These are phyloP conservation scores for Sporothrix luriei DNA, from an alignment of 2,329 filamentous ascomycete species.

Conservation along the genomic window DNA sequence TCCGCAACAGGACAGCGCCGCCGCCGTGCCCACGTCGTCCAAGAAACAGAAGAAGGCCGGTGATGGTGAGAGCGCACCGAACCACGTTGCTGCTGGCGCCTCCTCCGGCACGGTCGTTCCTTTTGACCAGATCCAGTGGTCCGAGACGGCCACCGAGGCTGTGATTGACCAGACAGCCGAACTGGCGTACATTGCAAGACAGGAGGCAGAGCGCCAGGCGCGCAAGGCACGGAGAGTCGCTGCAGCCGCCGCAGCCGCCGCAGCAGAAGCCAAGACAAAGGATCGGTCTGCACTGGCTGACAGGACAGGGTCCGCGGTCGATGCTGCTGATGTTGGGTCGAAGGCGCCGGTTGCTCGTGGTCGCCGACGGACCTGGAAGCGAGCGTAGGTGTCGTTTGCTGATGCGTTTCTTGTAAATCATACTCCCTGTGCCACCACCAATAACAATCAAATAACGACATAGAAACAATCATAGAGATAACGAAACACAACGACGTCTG, in stretches of 20 bases:
- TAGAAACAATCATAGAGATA: conserved; percentile 1
- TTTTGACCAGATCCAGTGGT: conserved; percentile 43
- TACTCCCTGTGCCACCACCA: conserved; percentile 15
- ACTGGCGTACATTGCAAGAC: conserved; percentile 31
- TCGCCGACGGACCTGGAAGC: conserved; percentile 30
- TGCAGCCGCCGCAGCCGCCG: background rate
- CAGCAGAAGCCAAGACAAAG: background rate
- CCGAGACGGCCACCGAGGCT: conserved; percentile 25
- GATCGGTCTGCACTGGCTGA: background rate
- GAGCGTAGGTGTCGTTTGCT: background rate
- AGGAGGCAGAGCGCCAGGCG: conserved; percentile 8
- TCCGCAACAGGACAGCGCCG: conserved; percentile 27
- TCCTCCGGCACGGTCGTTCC: conserved; percentile 39
- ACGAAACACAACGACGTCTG: background rate
- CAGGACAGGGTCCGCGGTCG: background rate
- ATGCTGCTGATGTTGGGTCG: background rate
- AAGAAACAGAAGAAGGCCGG: conserved; percentile 13
- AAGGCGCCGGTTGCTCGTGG: background rate
- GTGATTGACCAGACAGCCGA: conserved; percentile 33
- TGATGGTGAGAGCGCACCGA: background rate
- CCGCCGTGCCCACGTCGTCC: background rate
- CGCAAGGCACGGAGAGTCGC: conserved; percentile 8
- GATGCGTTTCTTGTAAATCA: conserved; percentile 22
- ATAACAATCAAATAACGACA: background rate
- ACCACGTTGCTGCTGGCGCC: background rate